phyloP scores from a whole-genome alignment of 192 early-diverging fungal species.

The Rhizophagus sp. region DNA sequence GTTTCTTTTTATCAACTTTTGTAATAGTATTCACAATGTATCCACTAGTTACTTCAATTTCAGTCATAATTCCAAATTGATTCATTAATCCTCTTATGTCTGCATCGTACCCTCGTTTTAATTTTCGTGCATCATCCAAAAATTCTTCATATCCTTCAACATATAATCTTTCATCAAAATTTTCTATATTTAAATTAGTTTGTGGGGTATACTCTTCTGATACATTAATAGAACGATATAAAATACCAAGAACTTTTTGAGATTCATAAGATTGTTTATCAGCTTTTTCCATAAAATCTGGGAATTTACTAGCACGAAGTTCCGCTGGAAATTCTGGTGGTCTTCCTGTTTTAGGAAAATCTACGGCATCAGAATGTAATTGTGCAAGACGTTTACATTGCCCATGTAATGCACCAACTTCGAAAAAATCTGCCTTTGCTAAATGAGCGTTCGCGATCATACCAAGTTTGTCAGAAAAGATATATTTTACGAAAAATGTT shows the following conservation, averaged over 20 bases:
- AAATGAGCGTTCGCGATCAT: slow-evolving; percentile 70
- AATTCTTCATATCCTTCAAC: slow-evolving; percentile 30
- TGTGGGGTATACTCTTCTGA: slow-evolving; percentile 44
- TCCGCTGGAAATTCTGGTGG: slow-evolving; percentile 50
- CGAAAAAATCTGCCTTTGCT: slow-evolving; percentile 55
- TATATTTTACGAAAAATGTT: slow-evolving; percentile 68
- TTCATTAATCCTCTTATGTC: no score
- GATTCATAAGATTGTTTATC: slow-evolving; percentile 54
- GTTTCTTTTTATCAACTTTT: slow-evolving; percentile 49
- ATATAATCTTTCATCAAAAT: slow-evolving; percentile 45
- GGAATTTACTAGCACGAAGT: slow-evolving; percentile 47
- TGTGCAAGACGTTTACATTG: slow-evolving; percentile 61
- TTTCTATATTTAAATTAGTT: slow-evolving; percentile 28
- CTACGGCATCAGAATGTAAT: slow-evolving; percentile 72
- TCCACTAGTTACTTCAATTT: no score
- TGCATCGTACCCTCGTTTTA: no score
- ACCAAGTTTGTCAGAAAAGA: slow-evolving; percentile 65
- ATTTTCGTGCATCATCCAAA: no score
- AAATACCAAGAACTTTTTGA: slow-evolving; percentile 49
- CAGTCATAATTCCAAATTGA: no score
- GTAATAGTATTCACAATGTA: slow-evolving; percentile 28
- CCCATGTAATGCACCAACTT: slow-evolving; percentile 49
- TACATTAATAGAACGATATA: slow-evolving; percentile 52
- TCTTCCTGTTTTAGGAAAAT: slow-evolving; percentile 71
- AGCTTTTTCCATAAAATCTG: slow-evolving; percentile 77